A percentile compares a stretch with the other conserved stretches of the same genome.
Conservation (phyloP, 306 rosid species). For the Cajanus cajan region DNA sequence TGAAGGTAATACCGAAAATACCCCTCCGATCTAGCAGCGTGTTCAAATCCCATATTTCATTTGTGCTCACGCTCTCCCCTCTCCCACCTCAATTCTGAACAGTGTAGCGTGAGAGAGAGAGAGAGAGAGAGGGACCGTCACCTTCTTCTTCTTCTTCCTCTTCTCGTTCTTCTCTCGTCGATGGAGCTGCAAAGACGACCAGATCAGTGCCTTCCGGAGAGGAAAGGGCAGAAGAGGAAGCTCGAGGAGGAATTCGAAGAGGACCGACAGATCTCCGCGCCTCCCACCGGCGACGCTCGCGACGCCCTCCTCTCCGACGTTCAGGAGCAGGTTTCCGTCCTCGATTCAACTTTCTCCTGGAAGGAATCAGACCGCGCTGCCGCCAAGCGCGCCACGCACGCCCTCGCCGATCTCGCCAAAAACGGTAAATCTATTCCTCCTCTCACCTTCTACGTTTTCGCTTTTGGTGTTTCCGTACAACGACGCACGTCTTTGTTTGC, state of each 20-base stretch:
- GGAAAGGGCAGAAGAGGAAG: conserved; percentile 86
- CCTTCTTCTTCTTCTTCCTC: not conserved
- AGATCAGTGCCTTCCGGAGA: conserved; percentile 64
- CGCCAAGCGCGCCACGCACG: conserved; percentile 84
- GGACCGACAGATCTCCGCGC: conserved; percentile 53
- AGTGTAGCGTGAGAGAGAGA: not conserved
- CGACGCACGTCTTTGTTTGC: conserved; percentile 12
- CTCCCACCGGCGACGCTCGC: conserved; percentile 60
- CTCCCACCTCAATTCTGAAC: not conserved
- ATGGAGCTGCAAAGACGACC: conserved; percentile 63
- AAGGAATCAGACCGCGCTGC: conserved; percentile 71
- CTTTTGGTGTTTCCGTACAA: not conserved
- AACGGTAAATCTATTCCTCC: conserved; percentile 48
- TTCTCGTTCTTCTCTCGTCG: not conserved
- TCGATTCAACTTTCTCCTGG: conserved; percentile 63
- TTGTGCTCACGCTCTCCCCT: conserved; percentile 35
- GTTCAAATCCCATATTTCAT: conserved; percentile 33
- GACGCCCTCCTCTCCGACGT: conserved; percentile 61
- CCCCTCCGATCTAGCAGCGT: conserved; percentile 38
- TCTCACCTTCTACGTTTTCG: not conserved
- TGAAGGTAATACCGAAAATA: conserved; percentile 16
- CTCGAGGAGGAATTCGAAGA: conserved; percentile 69
- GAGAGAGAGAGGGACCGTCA: not conserved
- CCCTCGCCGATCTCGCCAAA: conserved; percentile 85
- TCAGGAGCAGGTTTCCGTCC: conserved; percentile 55